Evolutionary conservation across 768 basidiomycete species (phyloP), one percentile per base, ranked within the genome.

Genomic region (Chalciporus pseudorubinellus): DNA sequence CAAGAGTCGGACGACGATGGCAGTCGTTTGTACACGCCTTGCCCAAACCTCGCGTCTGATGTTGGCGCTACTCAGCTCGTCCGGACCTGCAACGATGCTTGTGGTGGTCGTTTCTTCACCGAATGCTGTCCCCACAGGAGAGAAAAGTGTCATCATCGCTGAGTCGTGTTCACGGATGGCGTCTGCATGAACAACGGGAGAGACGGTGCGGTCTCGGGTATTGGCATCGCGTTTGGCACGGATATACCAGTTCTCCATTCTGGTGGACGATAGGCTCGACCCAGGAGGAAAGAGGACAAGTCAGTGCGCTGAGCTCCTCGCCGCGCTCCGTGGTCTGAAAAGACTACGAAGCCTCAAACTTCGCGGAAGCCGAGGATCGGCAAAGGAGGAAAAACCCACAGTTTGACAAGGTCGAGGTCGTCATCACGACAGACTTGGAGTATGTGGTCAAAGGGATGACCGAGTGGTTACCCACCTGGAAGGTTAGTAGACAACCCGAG

Each of bases 131-230:
- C 4, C 14, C 39, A 50, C 24, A 38, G n/a, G 24, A 21, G 39
- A 24, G 7, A 4, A 4, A 39, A 10, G 1, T 67, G 68, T 51
- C 67, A 67, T 36, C 46, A 58, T 9, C 48, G 50, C 31, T 48
- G 44, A 7, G 11, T 73, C 11, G 68, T 69, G 6, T 70, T 61
- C 55, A 66, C 64, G 18, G 71, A 72, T 42, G 72, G 72, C 11
- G 63, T 68, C 3, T 73, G 71, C 46, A n/a, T 43, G 3, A 50
- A 55, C 11, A 72, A 74, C n/a, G 68, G 71, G 1, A 21, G 14
- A 1, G 16, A 29, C 2, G 52, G 40, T 8, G 72, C 69, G 0
- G 56, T 18, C 7, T 48, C 49, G 6, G 53, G 53, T 1, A 43
- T 58, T 3, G 54, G 47, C 5, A 46, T 51, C 6, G 46, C 50